Base-by-base conservation (phyloP, 257 asterid species). In the Salvia splendens region DNA sequence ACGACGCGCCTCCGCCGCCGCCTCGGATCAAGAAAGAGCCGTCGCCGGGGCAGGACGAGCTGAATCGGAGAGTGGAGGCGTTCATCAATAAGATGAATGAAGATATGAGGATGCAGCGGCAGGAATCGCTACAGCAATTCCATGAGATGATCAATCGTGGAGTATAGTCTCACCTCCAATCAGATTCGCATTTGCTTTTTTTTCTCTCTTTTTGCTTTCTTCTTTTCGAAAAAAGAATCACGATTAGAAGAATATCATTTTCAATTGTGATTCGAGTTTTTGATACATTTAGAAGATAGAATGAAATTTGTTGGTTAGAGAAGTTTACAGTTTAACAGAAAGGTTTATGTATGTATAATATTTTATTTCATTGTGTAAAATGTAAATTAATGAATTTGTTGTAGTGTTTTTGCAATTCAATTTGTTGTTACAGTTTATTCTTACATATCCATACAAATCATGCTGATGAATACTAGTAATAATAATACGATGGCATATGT, bases 81-180 rank as follows among this genome's bases (percentile, higher is more conserved):
- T 89, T 89, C 70, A 89, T 89, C 36, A 62, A 72, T 7, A 84
- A 86, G 46, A 62, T 82, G 74, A 88, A 88, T n/a, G 87, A 88
- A 5, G 89, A 88, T 5, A 81, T 88, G 96, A 81, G 84, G 72
- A 75, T 86, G 43, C 96, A 88, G 68, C 80, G 89, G 38, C 89
- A 88, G 65, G 85, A 84, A 20, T 88, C 96, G 1, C 69, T 84
- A 65, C 78, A 84, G 8, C 83, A 75, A 36, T 86, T 71, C 76
- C 77, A 4, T 81, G 86, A 82, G 51, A 79, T 78, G 86, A 81
- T 85, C 49, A 73, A 75, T n/a, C 87, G 86, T 54, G 85, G 88
- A 41, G 78, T 68, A 5, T 78, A 75, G 30, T 24, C 30, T 24
- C 30, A 24, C 30, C 30, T 24, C 30, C 30, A 24, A 24, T 24